Conservation (phyloP, 2,329 filamentous ascomycete genomes). For the Aspergillus amoenus region DNA sequence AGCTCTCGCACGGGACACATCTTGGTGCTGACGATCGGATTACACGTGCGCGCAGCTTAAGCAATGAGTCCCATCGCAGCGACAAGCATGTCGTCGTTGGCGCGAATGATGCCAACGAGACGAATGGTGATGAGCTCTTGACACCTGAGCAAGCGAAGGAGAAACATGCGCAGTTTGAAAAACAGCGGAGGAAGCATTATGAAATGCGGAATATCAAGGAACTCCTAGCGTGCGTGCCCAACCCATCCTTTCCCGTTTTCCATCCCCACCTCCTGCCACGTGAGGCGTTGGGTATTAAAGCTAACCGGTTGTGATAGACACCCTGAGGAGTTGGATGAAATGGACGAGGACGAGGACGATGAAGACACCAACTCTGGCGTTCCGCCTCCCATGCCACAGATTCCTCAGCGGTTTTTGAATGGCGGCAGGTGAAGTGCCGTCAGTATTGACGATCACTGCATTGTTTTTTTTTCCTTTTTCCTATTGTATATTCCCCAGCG, state of each 20-base stretch:
- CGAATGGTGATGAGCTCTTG: slow-evolving; percentile 50
- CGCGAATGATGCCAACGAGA: slow-evolving; percentile 35
- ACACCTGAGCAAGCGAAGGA: slow-evolving; percentile 72
- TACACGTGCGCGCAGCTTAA: slow-evolving; percentile 41
- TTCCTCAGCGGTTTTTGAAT: slow-evolving; percentile 31
- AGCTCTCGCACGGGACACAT: slow-evolving; percentile 43
- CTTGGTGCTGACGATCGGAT: slow-evolving; percentile 45
- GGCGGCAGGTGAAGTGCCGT: slow-evolving; percentile 18
- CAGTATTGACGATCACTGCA: not conserved
- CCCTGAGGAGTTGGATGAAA: slow-evolving; percentile 64
- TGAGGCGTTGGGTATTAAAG: not conserved
- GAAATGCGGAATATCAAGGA: slow-evolving; percentile 96
- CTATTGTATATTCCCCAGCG: slow-evolving; percentile 27
- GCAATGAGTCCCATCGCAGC: slow-evolving; percentile 41
- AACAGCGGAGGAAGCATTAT: slow-evolving; percentile 92
- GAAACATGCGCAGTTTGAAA: slow-evolving; percentile 90
- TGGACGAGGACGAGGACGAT: slow-evolving; percentile 59
- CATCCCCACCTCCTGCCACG: not conserved
- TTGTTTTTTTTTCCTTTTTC: not conserved
- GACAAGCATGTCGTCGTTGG: slow-evolving; percentile 84
- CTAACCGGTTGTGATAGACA: slow-evolving; percentile 43
- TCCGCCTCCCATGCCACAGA: slow-evolving; percentile 33
- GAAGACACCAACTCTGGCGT: slow-evolving; percentile 21
- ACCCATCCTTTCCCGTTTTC: not conserved
- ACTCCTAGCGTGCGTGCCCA: slow-evolving; percentile 66